Evolutionary conservation across 2,329 filamentous ascomycete genomes (phyloP), one percentile per base, ranked within the genome.

Genomic region (Cladophialophora psammophila): DNA sequence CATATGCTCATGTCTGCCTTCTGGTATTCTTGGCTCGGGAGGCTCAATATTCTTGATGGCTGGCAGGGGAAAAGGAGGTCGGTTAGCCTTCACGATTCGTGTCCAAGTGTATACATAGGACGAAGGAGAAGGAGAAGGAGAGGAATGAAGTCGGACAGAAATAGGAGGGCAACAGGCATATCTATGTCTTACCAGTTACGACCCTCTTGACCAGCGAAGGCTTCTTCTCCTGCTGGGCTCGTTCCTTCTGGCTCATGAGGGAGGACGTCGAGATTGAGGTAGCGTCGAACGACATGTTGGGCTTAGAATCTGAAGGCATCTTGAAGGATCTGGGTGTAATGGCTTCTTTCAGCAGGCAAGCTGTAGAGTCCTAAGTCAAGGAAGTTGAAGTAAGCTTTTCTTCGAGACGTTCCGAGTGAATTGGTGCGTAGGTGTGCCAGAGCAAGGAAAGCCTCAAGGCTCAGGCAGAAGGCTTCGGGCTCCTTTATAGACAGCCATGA

Each of bases 41-140:
- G 63, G 66, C 32, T 65, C 63, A 48, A 68, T 60, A 53, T 68
- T 65, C 45, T 65, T 68, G 57, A 68, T 65, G 10, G 66, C 66
- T 68, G 54, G 34, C 40, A 45, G 9, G 31, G 40, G 1, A 6
- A 6, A 45, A 42, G 38, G 57, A 36, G 13, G 3, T 20, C 10
- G 20, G 36, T 58, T 26, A 58, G 20, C 35, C 20, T 58, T 15
- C 1, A 56, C 15, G 13, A 9, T 56, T 36, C n/a, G 26, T 18
- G 8, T 6, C 3, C 34, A 18, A 36, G 3, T 56, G 15, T 5
- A 32, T 35, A 35, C 3, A 32, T 13, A 13, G 5, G 38, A 40
- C 38, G 8, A 13, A 13, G 38, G 38, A 15, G 38, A 40, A 7
- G 3, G 12, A 40, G 36, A 15, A 36, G 10, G 57, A 60, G 5